A percentile compares a stretch with the other conserved stretches of the same genome.
Evolutionary conservation across 2,329 filamentous ascomycete species (phyloP).

Genomic region (Septoria linicola): DNA sequence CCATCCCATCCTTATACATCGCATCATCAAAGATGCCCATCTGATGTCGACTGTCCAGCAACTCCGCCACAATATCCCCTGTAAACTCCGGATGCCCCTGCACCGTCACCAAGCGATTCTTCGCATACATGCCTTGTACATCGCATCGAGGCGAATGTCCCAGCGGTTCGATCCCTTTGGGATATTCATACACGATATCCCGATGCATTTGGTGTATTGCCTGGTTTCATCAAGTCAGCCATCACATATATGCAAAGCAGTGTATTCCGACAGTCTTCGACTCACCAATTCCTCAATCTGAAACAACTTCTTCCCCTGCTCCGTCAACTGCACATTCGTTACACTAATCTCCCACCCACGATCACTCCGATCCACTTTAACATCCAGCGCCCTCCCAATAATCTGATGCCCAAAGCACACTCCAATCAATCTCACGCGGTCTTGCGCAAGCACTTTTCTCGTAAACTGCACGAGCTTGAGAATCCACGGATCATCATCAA

Average conservation of each 20-base stretch:
- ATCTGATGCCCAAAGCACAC: slow-evolving; percentile 90
- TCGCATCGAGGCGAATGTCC: slow-evolving; percentile 65
- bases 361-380: slow-evolving; percentile 64
- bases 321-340: slow-evolving; percentile 64
- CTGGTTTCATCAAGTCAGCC: slow-evolving; percentile 43
- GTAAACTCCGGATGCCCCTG: slow-evolving; percentile 88
- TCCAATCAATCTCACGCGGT: slow-evolving; percentile 68
- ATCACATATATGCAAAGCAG: too few relatives aligned
- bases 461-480: slow-evolving; percentile 69
- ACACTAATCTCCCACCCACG: slow-evolving; percentile 82
- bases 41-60: slow-evolving; percentile 64
- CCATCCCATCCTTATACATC: slow-evolving; percentile 66
- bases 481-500: slow-evolving; percentile 75
- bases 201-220: slow-evolving; percentile 83
- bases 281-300: slow-evolving; percentile 61
- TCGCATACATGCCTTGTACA: slow-evolving; percentile 77
- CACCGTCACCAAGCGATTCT: slow-evolving; percentile 67
- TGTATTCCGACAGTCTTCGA: too few relatives aligned
- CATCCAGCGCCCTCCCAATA: slow-evolving; percentile 68
- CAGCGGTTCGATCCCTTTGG: slow-evolving; percentile 60
- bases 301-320: slow-evolving; percentile 70
- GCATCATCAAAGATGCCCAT: slow-evolving; percentile 69
- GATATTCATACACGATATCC: slow-evolving; percentile 68
- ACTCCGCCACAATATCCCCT: slow-evolving; percentile 65
- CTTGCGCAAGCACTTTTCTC: slow-evolving; percentile 57